These are phyloP conservation scores for Tolypocladium paradoxum DNA, from an alignment of 2,329 filamentous ascomycete species.

Conservation along the genomic window DNA sequence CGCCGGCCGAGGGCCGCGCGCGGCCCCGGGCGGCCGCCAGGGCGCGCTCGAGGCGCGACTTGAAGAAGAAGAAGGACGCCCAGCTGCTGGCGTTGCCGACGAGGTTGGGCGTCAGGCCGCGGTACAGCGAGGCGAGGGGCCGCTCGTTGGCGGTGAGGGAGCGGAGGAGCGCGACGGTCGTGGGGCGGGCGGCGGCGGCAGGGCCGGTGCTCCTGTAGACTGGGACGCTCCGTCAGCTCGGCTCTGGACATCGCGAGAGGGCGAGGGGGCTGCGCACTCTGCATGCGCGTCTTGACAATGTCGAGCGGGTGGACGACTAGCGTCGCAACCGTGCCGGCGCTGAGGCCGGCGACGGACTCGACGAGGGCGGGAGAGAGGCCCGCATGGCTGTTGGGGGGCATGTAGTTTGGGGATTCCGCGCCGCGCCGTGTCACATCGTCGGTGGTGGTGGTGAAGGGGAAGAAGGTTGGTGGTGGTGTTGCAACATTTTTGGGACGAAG, in stretches of 20 bases:
- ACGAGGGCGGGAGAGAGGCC: constrained; percentile 66
- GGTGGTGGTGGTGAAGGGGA: not conserved
- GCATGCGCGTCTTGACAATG: constrained; percentile 91
- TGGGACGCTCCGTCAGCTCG: constrained; percentile 13
- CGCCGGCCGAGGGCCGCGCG: constrained; percentile 10
- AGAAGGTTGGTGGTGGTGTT: not conserved
- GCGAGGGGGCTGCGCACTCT: constrained; percentile 45
- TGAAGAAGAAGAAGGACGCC: constrained; percentile 85
- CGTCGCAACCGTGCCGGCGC: constrained; percentile 77
- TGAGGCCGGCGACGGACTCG: constrained; percentile 83
- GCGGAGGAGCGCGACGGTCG: constrained; percentile 42
- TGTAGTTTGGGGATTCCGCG: constrained; percentile 18
- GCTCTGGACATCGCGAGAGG: no score
- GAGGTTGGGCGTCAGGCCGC: constrained; percentile 82
- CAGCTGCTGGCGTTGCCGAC: constrained; percentile 84
- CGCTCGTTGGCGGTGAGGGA: constrained; percentile 37
- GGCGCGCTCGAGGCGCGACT: constrained; percentile 41
- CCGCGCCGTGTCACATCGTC: constrained; percentile 12
- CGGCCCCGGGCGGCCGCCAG: constrained; percentile 19
- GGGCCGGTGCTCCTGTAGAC: constrained; percentile 38
- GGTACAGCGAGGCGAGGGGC: constrained; percentile 64
- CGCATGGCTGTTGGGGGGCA: constrained; percentile 39
- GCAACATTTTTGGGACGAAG: constrained; percentile 1
- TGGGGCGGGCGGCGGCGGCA: constrained; percentile 27
- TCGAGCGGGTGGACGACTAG: constrained; percentile 86